A percentile compares a stretch with the other conserved stretches of the same genome.
These are phyloP conservation scores for Leishmania tarentolae DNA, from an alignment of 208 protist species.

Conservation along the genomic window DNA sequence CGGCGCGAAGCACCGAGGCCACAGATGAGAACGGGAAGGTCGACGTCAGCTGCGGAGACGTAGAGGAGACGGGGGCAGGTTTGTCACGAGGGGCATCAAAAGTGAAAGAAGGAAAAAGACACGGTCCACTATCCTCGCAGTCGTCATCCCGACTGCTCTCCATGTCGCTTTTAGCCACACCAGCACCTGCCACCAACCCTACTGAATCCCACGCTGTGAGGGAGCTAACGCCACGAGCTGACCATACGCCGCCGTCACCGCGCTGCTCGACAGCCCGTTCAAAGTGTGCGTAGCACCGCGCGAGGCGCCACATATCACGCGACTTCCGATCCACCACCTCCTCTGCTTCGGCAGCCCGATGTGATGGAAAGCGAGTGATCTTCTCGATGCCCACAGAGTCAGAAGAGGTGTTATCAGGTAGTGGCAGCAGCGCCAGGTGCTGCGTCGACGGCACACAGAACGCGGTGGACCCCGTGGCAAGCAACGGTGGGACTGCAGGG, in stretches of 20 bases:
- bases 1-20: neutral
- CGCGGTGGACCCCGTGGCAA: neutral
- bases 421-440: neutral
- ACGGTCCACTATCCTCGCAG: neutral
- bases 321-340: neutral
- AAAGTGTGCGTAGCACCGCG: constrained; percentile 10
- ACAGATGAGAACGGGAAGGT: neutral
- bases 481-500: neutral
- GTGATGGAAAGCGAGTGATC: neutral
- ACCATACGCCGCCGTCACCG: constrained; percentile 10
- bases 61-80: no score
- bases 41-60: neutral
- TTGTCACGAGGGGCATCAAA: neutral
- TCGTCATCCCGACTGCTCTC: neutral
- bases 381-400: neutral
- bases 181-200: neutral
- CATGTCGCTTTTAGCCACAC: neutral
- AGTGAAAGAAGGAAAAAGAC: neutral
- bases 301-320: neutral
- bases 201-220: neutral
- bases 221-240: neutral
- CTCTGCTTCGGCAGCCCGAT: neutral
- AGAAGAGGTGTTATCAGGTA: neutral
- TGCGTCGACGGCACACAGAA: neutral
- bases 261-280: constrained; percentile 16